Evolutionary conservation across 495 filamentous ascomycete genomes (phyloP).

Genomic region (Astrocystis sublimbata): DNA sequence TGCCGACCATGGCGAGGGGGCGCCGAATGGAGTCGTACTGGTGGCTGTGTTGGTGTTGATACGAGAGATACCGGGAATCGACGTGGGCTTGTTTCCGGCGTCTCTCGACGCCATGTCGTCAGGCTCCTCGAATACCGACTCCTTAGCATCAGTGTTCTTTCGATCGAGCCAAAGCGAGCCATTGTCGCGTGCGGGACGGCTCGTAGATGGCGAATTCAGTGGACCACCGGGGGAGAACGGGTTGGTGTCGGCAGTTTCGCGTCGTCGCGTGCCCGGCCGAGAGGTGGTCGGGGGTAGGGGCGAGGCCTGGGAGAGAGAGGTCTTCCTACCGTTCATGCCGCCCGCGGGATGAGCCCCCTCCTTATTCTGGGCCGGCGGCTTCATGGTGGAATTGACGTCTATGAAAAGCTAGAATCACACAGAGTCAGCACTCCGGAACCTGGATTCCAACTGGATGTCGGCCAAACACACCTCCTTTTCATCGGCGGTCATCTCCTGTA

Average conservation of each 20-base stretch:
- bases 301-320: slow-evolving; percentile 65
- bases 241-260: slow-evolving; percentile 85
- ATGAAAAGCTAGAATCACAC: slow-evolving; percentile 65
- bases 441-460: neutral
- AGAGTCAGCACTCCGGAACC: slow-evolving; percentile 24
- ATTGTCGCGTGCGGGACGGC: slow-evolving; percentile 52
- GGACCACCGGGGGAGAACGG: slow-evolving; percentile 51
- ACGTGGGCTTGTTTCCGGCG: slow-evolving; percentile 22
- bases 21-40: slow-evolving; percentile 42
- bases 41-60: slow-evolving; percentile 66
- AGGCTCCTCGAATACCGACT: slow-evolving; percentile 51
- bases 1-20: slow-evolving; percentile 70
- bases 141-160: slow-evolving; percentile 63
- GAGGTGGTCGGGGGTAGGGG: slow-evolving; percentile 62
- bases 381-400: slow-evolving; percentile 91
- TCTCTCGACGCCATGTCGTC: slow-evolving; percentile 32
- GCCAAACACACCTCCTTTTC: slow-evolving; percentile 72
- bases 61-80: slow-evolving; percentile 66
- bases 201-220: slow-evolving; percentile 50
- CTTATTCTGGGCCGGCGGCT: slow-evolving; percentile 77
- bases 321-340: slow-evolving; percentile 66
- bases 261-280: slow-evolving; percentile 73
- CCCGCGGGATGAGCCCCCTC: slow-evolving; percentile 59
- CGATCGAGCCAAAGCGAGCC: slow-evolving; percentile 64
- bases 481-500: slow-evolving; percentile 75